These are phyloP conservation scores for Colletotrichum paranaense DNA, from an alignment of 2,329 filamentous ascomycete species.

Conservation along the genomic window DNA sequence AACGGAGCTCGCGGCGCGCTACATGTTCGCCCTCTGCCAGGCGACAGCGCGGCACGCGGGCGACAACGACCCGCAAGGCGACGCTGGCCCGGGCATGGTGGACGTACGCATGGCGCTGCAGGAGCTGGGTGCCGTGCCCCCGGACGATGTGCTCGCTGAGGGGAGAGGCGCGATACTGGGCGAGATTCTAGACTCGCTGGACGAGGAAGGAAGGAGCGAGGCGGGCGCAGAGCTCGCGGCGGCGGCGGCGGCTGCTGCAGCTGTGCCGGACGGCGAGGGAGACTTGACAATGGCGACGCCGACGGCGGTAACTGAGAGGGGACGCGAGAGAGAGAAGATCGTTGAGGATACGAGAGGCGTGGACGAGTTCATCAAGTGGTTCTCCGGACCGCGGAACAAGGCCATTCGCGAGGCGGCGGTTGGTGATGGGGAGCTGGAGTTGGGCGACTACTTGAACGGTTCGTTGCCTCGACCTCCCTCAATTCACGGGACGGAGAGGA, in stretches of 20 bases:
- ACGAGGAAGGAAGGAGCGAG: constrained; percentile 76
- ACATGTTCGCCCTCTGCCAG: constrained; percentile 80
- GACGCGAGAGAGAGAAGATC: constrained; percentile 17
- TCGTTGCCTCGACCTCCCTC: constrained; percentile 39
- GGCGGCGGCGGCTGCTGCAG: not conserved
- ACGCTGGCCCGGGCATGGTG: constrained; percentile 68
- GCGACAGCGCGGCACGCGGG: constrained; percentile 78
- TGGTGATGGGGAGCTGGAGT: constrained; percentile 72
- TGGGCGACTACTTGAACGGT: constrained; percentile 78
- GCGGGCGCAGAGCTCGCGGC: constrained; percentile 52
- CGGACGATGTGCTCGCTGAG: constrained; percentile 74
- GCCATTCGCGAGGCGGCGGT: constrained; percentile 86
- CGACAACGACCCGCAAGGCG: constrained; percentile 73
- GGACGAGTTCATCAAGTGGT: constrained; percentile 84
- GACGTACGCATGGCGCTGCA: constrained; percentile 90
- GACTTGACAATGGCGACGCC: constrained; percentile 14
- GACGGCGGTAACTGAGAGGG: constrained; percentile 4
- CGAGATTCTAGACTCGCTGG: constrained; percentile 76
- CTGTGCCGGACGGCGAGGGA: not conserved
- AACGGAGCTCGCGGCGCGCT: constrained; percentile 87
- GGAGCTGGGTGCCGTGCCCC: constrained; percentile 80
- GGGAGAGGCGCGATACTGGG: constrained; percentile 60
- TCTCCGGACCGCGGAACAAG: constrained; percentile 76
- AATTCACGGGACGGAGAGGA: not conserved
- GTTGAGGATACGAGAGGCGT: constrained; percentile 76